phyloP scores from a whole-genome alignment of 345 rosid species.

The Eucalyptus sp. region DNA sequence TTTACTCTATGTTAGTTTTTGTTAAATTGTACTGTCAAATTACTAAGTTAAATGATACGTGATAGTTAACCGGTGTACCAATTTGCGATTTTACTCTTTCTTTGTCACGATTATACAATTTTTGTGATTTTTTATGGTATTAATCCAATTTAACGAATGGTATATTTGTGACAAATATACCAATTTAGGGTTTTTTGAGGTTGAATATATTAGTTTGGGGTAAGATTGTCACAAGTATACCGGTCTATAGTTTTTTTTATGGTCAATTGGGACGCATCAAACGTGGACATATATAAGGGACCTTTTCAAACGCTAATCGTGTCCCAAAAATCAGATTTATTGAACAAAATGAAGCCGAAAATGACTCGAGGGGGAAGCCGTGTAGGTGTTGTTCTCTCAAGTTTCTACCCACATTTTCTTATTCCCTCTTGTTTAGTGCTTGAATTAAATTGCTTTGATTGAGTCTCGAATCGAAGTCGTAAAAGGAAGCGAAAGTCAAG shows the following conservation, averaged over 20 bases:
- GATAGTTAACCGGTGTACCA: fast-evolving
- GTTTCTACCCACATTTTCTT: not conserved
- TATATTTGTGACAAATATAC: fast-evolving
- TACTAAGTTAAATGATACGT: fast-evolving
- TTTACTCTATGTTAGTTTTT: fast-evolving
- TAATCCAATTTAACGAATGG: fast-evolving
- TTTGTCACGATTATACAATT: fast-evolving
- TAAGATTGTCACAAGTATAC: fast-evolving
- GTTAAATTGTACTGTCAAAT: fast-evolving
- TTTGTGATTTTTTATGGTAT: fast-evolving
- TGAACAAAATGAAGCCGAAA: not conserved
- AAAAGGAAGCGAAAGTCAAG: not conserved
- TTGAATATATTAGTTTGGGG: no score
- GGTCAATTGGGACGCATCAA: not conserved
- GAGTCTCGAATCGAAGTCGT: not conserved
- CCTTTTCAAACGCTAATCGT: not conserved
- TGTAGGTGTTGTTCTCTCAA: not conserved
- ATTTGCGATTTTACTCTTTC: fast-evolving
- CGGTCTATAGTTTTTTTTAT: no score
- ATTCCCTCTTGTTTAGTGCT: not conserved
- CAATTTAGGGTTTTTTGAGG: no score
- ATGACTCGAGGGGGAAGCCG: not conserved
- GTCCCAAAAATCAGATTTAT: not conserved
- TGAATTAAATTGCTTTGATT: not conserved
- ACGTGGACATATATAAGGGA: not conserved